Conservation (phyloP, 2,329 filamentous ascomycete species). For the Sporothrix schenckii region DNA sequence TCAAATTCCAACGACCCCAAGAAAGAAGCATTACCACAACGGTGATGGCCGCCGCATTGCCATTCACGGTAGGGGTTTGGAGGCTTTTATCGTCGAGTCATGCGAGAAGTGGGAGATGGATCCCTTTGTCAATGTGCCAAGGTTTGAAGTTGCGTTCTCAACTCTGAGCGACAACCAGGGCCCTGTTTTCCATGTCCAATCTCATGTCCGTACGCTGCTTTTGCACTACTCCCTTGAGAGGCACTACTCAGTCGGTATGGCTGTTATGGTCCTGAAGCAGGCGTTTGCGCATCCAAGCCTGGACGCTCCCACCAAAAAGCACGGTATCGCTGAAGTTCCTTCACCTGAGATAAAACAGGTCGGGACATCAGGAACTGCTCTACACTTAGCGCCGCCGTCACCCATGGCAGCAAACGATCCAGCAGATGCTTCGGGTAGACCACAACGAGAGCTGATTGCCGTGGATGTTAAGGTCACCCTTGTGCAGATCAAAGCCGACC, state of each 20-base stretch:
- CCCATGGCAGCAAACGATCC: not conserved
- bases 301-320: slow-evolving; percentile 41
- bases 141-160: slow-evolving; percentile 82
- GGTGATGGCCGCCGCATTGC: slow-evolving; percentile 81
- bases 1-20: slow-evolving; percentile 55
- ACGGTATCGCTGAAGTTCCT: slow-evolving; percentile 1
- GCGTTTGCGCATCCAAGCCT: slow-evolving; percentile 63
- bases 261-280: slow-evolving; percentile 71
- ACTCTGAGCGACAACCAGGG: slow-evolving; percentile 86
- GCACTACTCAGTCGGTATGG: slow-evolving; percentile 86
- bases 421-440: not conserved
- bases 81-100: slow-evolving; percentile 88
- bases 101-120: slow-evolving; percentile 82
- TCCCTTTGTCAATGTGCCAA: slow-evolving; percentile 81
- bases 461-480: slow-evolving; percentile 80
- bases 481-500: slow-evolving; percentile 82
- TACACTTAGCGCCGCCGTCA: slow-evolving; percentile 14
- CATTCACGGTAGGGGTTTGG: slow-evolving; percentile 78
- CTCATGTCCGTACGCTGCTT: slow-evolving; percentile 75
- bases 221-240: slow-evolving; percentile 91
- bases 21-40: slow-evolving; percentile 58
- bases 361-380: not conserved
- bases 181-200: slow-evolving; percentile 83
- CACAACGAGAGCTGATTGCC: slow-evolving; percentile 68
- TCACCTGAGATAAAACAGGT: not conserved